These are phyloP conservation scores for Carnegiea gigantea DNA, from an alignment of 179 eudicot species.

Conservation along the genomic window DNA sequence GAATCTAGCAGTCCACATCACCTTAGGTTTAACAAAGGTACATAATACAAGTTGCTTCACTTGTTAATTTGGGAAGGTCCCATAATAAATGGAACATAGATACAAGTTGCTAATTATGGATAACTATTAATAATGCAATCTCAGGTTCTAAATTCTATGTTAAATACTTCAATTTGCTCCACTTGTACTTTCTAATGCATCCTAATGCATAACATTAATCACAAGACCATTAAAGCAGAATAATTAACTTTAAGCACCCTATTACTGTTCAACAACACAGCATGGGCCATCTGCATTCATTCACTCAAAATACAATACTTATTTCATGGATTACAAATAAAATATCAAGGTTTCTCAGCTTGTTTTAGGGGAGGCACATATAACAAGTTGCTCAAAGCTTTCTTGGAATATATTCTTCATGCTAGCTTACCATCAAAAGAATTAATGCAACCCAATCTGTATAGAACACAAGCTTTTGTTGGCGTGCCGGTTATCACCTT, in stretches of 20 bases:
- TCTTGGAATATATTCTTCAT: not conserved
- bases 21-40: not conserved
- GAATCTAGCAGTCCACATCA: not conserved
- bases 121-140: not conserved
- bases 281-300: not conserved
- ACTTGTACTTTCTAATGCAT: conserved; percentile 9
- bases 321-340: not conserved
- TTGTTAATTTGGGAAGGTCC: not conserved
- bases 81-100: too few species aligned
- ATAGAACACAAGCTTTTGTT: not conserved
- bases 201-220: not conserved
- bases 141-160: not conserved
- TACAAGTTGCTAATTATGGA: not conserved
- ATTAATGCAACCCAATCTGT: not conserved
- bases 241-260: not conserved
- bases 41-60: not conserved
- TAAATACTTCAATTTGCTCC: conserved; percentile 4
- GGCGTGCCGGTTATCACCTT: not conserved
- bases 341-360: not conserved
- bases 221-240: not conserved
- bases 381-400: not conserved
- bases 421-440: not conserved
- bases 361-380: not conserved
- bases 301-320: not conserved
- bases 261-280: too few species aligned